Evolutionary conservation across 1,284 basidiomycete genomes (phyloP).

Genomic region (Fomitopsis schrenkii): DNA sequence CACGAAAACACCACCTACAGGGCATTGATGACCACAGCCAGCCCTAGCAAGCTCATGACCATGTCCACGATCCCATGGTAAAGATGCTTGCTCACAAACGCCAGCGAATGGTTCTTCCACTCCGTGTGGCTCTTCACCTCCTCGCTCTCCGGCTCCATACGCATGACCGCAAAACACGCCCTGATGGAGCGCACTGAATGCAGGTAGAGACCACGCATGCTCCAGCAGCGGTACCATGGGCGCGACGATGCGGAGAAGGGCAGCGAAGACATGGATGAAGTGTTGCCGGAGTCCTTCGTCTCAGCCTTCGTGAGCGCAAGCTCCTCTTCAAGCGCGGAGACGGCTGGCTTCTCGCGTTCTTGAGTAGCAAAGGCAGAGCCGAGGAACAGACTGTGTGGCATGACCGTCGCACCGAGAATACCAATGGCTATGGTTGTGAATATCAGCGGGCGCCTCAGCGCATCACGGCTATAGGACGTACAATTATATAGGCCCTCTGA

Average conservation of each 20-base stretch:
- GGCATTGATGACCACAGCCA: conserved; percentile 87
- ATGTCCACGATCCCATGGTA: conserved; percentile 74
- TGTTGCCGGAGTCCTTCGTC: conserved; percentile 9
- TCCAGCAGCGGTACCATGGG: not conserved
- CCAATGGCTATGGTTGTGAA: conserved; percentile 60
- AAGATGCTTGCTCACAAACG: conserved; percentile 73
- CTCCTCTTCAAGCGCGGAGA: conserved; percentile 7
- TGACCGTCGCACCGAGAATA: conserved; percentile 80
- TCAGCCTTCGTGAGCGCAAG: conserved; percentile 6
- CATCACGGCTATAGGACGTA: conserved; percentile 27
- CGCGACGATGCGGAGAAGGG: not conserved
- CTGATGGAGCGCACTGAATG: not conserved
- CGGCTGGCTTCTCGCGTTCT: conserved; percentile 47
- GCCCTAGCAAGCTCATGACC: conserved; percentile 64
- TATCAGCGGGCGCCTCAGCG: conserved; percentile 1
- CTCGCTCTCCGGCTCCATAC: conserved; percentile 7
- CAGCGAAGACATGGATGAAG: not conserved
- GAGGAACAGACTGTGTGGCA: conserved; percentile 91
- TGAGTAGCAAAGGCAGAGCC: conserved; percentile 87
- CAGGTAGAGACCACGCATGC: not conserved
- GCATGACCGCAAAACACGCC: conserved; percentile 18
- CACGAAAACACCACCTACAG: conserved; percentile 38
- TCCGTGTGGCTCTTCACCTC: conserved; percentile 25
- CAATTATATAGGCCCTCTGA: conserved; percentile 77
- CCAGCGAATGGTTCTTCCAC: conserved; percentile 60